Base-by-base conservation (phyloP, 148 eudicot species). In the Vaccinium macrocarpon region DNA sequence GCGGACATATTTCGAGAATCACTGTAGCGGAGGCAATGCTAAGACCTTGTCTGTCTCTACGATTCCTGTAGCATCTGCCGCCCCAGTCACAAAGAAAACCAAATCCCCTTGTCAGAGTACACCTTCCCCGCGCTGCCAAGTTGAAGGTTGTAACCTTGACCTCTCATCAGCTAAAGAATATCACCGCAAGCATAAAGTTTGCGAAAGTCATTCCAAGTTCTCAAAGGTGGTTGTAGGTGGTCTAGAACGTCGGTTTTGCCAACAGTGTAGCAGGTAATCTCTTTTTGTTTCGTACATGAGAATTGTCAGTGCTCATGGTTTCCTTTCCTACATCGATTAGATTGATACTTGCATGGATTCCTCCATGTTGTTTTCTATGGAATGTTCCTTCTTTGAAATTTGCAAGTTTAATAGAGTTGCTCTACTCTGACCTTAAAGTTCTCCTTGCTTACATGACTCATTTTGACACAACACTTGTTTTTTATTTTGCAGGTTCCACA, bases 181-280 rank as follows among this genome's bases (percentile, higher is more conserved):
- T 89, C 97, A 97, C 57, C 91, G 94, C 38, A 92, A 94, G 88
- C 98, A 97, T 85, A 84, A 92, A 89, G 96, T 97, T 79, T 97
- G 99, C 87, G 96, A 88, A 81, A 88, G 48, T 83, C 99, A 97
- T 85, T 92, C 99, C 72, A 97, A 95, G 82, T 86, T 91, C 84
- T 92, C 95, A 1, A 91, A 89, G 87, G 99, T 97, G 56, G 87
- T 93, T 74, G 91, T 97, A 13, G 89, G 84, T 68, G 99, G 99
- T 53, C 76, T 89, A 21, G 99, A 94, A 74, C 91, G 99, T 23
- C 90, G 99, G 85, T 97, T 97, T 89, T 97, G 99, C 88, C 99
- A 97, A 81, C 99, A 95, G 82, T 97, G 99, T 89, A 97, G 99
- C 95, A 91, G 99, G 99, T 93, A 87, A 89, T 84, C 84, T 53